Evolutionary conservation across 1,284 basidiomycete genomes (phyloP).

Genomic region (Tylopilus sp.): DNA sequence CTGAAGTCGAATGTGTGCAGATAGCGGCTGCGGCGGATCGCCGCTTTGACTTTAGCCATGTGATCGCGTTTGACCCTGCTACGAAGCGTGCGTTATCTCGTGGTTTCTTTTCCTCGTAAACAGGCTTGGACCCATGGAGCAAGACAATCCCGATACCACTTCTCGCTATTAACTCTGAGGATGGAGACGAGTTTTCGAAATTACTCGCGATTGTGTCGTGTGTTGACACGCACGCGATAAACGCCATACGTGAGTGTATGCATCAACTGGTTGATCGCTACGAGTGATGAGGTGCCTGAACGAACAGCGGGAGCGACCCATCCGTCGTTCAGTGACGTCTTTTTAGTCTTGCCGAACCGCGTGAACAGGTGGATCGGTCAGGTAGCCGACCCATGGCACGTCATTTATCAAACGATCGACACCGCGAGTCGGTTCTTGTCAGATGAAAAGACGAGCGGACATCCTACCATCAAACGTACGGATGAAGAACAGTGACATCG

Average conservation of each 20-base stretch:
- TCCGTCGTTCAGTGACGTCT: slow-evolving; percentile 61
- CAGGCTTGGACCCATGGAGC: slow-evolving; percentile 35
- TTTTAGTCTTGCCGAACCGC: slow-evolving; percentile 61
- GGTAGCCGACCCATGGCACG: slow-evolving; percentile 12
- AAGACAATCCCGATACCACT: slow-evolving; percentile 34
- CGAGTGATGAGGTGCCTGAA: not conserved
- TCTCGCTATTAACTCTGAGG: slow-evolving; percentile 40
- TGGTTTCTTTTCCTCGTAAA: not conserved
- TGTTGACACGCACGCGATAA: slow-evolving; percentile 19
- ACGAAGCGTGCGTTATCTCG: slow-evolving; percentile 15
- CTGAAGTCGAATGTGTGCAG: slow-evolving; percentile 36
- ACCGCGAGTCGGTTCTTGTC: slow-evolving; percentile 13
- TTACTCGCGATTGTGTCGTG: slow-evolving; percentile 23
- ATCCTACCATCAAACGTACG: slow-evolving; percentile 3
- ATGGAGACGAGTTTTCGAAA: slow-evolving; percentile 31
- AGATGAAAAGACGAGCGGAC: not conserved
- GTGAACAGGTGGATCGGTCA: slow-evolving; percentile 32
- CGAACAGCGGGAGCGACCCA: slow-evolving; percentile 56
- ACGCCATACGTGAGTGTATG: slow-evolving; percentile 17
- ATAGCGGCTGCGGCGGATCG: slow-evolving; percentile 26
- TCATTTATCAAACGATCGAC: slow-evolving; percentile 16
- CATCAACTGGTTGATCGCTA: not conserved
- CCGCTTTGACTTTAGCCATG: slow-evolving; percentile 25
- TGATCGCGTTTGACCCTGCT: slow-evolving; percentile 32
- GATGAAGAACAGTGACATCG: not conserved